A percentile compares a stretch with the other conserved stretches of the same genome.
phyloP scores from a whole-genome alignment of 257 asterid species.

The Fraxinus excelsior region DNA sequence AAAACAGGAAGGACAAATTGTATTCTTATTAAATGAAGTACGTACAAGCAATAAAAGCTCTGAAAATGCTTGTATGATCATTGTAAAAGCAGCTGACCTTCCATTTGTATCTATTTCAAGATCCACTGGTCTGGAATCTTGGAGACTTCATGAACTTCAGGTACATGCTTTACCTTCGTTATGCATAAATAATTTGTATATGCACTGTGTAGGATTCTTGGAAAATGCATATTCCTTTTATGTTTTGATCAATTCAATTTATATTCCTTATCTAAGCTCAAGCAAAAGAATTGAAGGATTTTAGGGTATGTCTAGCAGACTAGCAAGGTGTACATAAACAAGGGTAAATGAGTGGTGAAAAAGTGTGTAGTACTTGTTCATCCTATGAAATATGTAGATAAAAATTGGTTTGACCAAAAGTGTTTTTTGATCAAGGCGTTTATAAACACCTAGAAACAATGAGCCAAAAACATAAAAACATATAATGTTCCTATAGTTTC shows the following conservation, averaged over 20 bases:
- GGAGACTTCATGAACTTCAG: conserved; percentile 69
- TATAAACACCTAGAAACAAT: neutral
- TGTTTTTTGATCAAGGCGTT: no score
- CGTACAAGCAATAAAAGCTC: conserved; percentile 61
- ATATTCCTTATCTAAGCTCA: neutral
- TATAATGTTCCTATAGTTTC: neutral
- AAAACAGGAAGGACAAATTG: conserved; percentile 83
- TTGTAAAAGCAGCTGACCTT: conserved; percentile 63
- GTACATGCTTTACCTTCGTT: conserved; percentile 31
- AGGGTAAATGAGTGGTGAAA: no score
- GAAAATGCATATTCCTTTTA: neutral
- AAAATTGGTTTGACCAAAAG: no score
- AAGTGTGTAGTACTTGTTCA: neutral
- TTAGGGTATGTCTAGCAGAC: no score
- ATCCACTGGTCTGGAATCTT: conserved; percentile 43
- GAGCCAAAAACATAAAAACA: neutral
- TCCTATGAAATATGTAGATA: neutral
- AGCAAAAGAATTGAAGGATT: neutral
- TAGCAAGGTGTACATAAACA: no score
- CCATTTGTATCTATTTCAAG: conserved; percentile 71
- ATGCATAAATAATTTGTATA: neutral
- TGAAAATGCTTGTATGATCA: conserved; percentile 80
- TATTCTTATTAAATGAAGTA: conserved; percentile 63
- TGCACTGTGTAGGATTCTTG: conserved; percentile 1
- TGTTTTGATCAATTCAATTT: neutral